These are phyloP conservation scores for Eucalyptus marginata DNA, from an alignment of 345 rosid species.

Conservation along the genomic window DNA sequence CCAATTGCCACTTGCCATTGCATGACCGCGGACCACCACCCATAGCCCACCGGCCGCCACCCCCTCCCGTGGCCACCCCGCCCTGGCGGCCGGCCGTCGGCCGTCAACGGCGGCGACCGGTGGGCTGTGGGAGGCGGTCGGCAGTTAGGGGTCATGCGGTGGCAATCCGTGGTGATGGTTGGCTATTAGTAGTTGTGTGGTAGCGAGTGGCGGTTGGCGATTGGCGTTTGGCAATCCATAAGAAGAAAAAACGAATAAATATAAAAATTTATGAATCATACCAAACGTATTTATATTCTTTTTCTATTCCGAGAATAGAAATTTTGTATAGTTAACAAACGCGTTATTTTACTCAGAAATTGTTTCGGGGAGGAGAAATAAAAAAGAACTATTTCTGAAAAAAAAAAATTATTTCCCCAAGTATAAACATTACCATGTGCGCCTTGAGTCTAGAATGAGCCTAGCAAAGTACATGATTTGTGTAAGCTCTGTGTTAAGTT, in stretches of 20 bases:
- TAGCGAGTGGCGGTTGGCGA: rapidly evolving
- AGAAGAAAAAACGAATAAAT: too few species aligned
- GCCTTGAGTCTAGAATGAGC: background rate
- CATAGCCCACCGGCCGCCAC: rapidly evolving
- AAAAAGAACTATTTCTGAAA: rapidly evolving
- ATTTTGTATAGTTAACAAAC: too few species aligned
- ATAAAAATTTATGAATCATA: too few species aligned
- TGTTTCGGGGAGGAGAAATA: rapidly evolving
- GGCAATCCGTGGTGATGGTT: rapidly evolving
- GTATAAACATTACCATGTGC: too few species aligned
- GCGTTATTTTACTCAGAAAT: rapidly evolving
- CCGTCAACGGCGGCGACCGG: rapidly evolving
- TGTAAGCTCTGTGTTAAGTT: background rate
- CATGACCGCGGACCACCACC: rapidly evolving
- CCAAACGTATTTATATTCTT: rapidly evolving
- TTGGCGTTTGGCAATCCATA: rapidly evolving
- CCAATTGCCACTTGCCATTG: too few species aligned
- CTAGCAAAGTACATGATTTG: background rate
- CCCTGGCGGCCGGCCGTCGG: rapidly evolving
- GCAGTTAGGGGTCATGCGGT: rapidly evolving
- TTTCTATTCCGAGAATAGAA: too few species aligned
- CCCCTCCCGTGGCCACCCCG: rapidly evolving
- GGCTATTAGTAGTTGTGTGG: rapidly evolving
- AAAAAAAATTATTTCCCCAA: too few species aligned
- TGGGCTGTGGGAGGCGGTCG: rapidly evolving